A percentile compares a stretch with the other conserved stretches of the same genome.
phyloP scores from a whole-genome alignment of 306 rosid genomes.

The Quercus ilex region DNA sequence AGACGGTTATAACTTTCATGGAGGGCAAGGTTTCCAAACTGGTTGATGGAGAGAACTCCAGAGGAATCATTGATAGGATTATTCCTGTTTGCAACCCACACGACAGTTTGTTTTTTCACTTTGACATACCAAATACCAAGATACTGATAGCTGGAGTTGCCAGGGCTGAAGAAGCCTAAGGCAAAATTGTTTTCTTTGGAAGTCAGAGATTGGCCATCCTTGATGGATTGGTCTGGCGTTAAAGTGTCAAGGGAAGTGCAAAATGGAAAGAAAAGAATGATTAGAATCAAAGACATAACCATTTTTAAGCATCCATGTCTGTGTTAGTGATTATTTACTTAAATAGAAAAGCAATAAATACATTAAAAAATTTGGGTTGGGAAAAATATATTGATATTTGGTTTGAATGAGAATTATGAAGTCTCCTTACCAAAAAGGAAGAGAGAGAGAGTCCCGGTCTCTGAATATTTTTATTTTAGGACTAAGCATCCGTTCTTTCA shows the following conservation, averaged over 20 bases:
- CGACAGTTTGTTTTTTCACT: background rate
- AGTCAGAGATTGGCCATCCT: background rate
- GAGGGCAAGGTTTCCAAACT: slow-evolving; percentile 13
- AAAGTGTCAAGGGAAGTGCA: background rate
- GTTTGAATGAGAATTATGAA: too few species aligned
- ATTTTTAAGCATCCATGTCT: background rate
- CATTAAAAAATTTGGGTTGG: too few species aligned
- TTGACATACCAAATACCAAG: too few species aligned
- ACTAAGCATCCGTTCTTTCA: too few species aligned
- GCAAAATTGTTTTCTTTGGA: background rate
- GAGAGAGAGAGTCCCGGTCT: too few species aligned
- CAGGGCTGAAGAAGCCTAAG: too few species aligned
- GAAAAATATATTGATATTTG: too few species aligned
- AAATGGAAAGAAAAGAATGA: background rate
- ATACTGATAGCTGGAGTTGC: too few species aligned
- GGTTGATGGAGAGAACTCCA: slow-evolving; percentile 9
- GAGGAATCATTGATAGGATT: slow-evolving; percentile 19
- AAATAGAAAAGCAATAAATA: too few species aligned
- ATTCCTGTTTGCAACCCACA: slow-evolving; percentile 5
- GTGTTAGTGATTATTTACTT: too few species aligned
- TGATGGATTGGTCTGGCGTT: background rate
- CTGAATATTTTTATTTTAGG: too few species aligned
- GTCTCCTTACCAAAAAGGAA: too few species aligned
- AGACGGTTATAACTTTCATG: background rate
- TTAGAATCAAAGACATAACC: background rate